Evolutionary conservation across 768 basidiomycete genomes (phyloP), one percentile per base, ranked within the genome.

Genomic region (Suillus cothurnatus): DNA sequence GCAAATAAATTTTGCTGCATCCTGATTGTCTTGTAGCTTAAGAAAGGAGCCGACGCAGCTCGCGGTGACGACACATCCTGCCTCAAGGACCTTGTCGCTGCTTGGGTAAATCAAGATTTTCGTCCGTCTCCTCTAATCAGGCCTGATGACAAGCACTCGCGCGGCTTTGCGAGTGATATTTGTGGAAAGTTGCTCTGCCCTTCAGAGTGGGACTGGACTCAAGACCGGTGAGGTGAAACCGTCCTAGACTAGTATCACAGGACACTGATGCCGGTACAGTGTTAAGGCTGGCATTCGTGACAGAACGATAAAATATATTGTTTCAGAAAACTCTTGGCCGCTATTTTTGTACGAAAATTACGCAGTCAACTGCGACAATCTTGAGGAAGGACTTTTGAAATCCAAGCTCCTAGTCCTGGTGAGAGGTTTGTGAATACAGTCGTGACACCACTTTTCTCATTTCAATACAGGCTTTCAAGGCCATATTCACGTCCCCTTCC

Each of bases 241-340:
- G 14, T 28, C 19, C 12, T 26, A 0, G 5, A n/a, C 11, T n/a
- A n/a, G n/a, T 28, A 7, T 45, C 1, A 2, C 6, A 19, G 6
- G 41, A 28, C 1, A 5, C 15, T 61, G 19, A 38, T 2, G 3
- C 12, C 2, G 17, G 12, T 0, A 1, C 4, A 61, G 60, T 0
- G n/a, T 47, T 1, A 61, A 31, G 26, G 39, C 53, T 6, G 52
- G 36, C 9, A 67, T 70, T 47, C 62, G 61, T 6, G 41, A 63
- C 41, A 55, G 61, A 26, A 26, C 64, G 32, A 53, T 57, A 2
- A 62, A 64, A 6, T 69, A 38, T 28, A 31, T 52, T n/a, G 62
- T 67, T 2, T 69, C 68, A 6, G 66, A 66, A n/a, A 49, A 64
- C 23, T 64, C 39, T 3, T 70, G 70, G 68, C 68, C 67, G 17